Conservation (phyloP, 2,329 filamentous ascomycete species). For the Neocucurbitaria cava region DNA sequence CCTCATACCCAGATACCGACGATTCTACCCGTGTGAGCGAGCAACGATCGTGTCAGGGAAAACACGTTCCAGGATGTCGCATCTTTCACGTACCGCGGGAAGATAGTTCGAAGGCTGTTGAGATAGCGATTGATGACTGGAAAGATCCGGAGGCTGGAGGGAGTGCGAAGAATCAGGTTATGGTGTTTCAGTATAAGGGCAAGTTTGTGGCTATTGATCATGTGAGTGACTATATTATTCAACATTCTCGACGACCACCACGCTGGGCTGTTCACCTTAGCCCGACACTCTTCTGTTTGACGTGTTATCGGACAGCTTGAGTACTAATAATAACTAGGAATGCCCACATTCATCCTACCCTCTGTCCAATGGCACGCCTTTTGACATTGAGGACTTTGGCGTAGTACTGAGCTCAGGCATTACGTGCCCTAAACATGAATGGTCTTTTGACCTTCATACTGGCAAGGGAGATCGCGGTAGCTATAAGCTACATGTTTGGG, state of each 20-base stretch:
- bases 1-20: conserved; percentile 27
- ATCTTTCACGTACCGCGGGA: conserved; percentile 33
- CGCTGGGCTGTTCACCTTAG: neutral
- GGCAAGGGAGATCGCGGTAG: conserved; percentile 67
- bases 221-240: conserved; percentile 52
- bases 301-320: neutral
- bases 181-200: conserved; percentile 69
- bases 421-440: conserved; percentile 72
- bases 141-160: conserved; percentile 26
- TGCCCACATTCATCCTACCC: conserved; percentile 74
- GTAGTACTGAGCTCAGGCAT: conserved; percentile 68
- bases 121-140: conserved; percentile 36
- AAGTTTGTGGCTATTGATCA: conserved; percentile 74
- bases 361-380: conserved; percentile 66
- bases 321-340: conserved; percentile 22
- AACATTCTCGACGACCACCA: neutral
- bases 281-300: neutral
- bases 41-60: conserved; percentile 21
- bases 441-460: conserved; percentile 73
- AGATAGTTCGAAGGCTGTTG: conserved; percentile 23
- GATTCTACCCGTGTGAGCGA: conserved; percentile 21
- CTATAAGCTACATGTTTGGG: conserved; percentile 70
- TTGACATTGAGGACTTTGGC: conserved; percentile 78
- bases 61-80: conserved; percentile 25
- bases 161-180: conserved; percentile 62